Evolutionary conservation across 208 protist species (phyloP).

Genomic region (Angomonas ambiguus): DNA sequence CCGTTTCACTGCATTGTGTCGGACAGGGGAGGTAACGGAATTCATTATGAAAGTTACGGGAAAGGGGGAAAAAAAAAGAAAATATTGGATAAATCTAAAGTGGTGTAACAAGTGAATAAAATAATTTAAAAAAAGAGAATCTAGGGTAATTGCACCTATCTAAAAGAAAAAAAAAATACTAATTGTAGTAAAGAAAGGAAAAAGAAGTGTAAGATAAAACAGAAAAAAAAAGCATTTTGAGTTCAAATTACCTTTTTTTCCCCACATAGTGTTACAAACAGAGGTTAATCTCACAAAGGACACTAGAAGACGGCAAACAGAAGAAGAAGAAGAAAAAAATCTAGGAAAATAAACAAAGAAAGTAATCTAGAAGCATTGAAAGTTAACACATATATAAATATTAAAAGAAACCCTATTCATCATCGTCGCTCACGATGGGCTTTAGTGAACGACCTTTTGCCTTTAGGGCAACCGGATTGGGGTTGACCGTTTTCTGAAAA

Average conservation of each 20-base stretch:
- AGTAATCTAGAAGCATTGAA: not conserved
- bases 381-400: conserved; percentile 6
- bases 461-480: not conserved
- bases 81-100: conserved; percentile 3
- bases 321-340: no score
- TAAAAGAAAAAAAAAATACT: conserved; percentile 11
- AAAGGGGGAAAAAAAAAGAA: conserved; percentile 10
- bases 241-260: not conserved
- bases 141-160: no score
- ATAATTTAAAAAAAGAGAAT: conserved; percentile 5
- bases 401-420: no score
- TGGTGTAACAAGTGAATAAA: not conserved
- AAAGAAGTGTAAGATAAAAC: not conserved
- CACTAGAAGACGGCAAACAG: no score
- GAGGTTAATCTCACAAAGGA: no score
- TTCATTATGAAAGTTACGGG: no score
- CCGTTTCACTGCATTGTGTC: not conserved
- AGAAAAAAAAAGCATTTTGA: no score
- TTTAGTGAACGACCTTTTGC: not conserved
- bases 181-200: not conserved
- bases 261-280: no score
- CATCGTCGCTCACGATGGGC: not conserved
- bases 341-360: conserved; percentile 7
- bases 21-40: no score
- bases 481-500: not conserved